Evolutionary conservation across 2,329 filamentous ascomycete species (phyloP), one percentile per base, ranked within the genome.

Genomic region (Cladosporium sp.): DNA sequence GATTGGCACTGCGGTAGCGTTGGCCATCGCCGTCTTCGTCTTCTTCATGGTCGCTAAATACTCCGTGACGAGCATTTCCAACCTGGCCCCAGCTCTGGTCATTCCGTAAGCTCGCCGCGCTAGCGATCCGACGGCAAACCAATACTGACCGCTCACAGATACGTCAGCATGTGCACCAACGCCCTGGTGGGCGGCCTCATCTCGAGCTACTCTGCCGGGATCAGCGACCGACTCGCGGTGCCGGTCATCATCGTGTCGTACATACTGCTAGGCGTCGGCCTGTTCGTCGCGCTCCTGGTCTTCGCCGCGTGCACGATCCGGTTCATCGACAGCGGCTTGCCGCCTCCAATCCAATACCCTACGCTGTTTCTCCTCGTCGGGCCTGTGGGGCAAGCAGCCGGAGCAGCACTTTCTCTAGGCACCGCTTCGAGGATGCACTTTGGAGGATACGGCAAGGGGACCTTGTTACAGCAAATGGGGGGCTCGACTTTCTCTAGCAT

Each of bases 231-330:
- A 3, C 42, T 60, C 18, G 58, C 58, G 1, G 50, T 60, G 2
- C 58, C 58, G 8, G 50, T 59, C 22, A 58, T 60, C 42, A 44
- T 60, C 37, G 44, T 54, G 28, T 37, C 38, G 37, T 60, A 58
- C 46, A 46, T 60, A 9, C 34, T 60, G 22, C 37, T 34, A 13
- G 58, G 58, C 2, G 44, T 58, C 40, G 58, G 57, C n/a, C 44
- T 53, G 48, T 58, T 49, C 34, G 50, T 50, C 28, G 54, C 56
- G 9, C 9, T 57, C 8, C 19, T 58, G 19, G 18, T 58, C 10
- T 59, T 54, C 45, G 40, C 58, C 13, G 46, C 45, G 10, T 59
- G 49, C 28, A 50, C 56, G 16, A 28, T 46, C 35, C 52, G 52
- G 13, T 43, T 60, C 2, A 54, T 52, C 18, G 56, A 55, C 46